phyloP scores from a whole-genome alignment of 202 grass and related monocot genomes.

The Zizania palustris region DNA sequence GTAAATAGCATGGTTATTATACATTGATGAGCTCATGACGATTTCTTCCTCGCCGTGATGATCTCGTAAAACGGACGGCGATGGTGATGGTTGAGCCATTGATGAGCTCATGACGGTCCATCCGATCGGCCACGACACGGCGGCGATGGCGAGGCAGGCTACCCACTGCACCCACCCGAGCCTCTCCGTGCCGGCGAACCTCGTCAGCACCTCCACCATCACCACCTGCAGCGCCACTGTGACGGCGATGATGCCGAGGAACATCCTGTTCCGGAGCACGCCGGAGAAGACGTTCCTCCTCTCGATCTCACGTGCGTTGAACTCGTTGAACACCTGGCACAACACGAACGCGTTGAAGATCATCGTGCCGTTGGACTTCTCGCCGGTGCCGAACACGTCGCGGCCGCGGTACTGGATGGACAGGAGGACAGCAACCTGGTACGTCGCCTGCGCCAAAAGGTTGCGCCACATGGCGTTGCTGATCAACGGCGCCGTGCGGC shows the following conservation, averaged over 20 bases:
- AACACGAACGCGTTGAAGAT: conserved; percentile 90
- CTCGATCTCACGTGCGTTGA: conserved; percentile 80
- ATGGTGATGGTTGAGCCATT: too few relatives aligned
- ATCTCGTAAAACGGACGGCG: too few relatives aligned
- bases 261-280: conserved; percentile 61
- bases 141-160: conserved; percentile 58
- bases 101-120: too few relatives aligned
- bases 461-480: conserved; percentile 93
- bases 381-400: conserved; percentile 25
- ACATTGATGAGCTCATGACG: not conserved
- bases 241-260: conserved; percentile 64
- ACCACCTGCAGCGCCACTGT: conserved; percentile 63
- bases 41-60: too few relatives aligned
- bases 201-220: conserved; percentile 83
- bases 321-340: conserved; percentile 90
- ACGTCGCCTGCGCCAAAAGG: conserved; percentile 61
- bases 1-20: too few relatives aligned
- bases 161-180: conserved; percentile 64
- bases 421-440: conserved; percentile 64
- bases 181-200: conserved; percentile 79
- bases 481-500: conserved; percentile 71
- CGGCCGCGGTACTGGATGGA: conserved; percentile 57
- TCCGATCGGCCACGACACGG: conserved; percentile 77
- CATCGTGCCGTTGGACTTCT: conserved; percentile 65
- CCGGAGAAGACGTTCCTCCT: conserved; percentile 74